Evolutionary conservation across 192 early-diverging fungal genomes (phyloP), one percentile per base, ranked within the genome.

Genomic region (Funneliformis geosporum): DNA sequence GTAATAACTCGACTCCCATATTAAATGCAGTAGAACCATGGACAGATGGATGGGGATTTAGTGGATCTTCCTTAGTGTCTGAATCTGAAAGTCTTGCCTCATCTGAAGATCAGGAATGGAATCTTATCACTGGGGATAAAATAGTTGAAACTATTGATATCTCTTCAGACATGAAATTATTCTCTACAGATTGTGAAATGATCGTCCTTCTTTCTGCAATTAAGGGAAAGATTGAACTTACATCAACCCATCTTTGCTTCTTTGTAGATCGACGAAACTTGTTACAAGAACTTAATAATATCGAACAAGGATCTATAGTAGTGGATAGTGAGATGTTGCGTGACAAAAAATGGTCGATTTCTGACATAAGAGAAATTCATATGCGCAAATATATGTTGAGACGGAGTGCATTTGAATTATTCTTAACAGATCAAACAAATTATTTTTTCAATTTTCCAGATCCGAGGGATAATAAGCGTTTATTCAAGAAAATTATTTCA

Each of bases 391-490:
- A 79, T 70, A 39, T 79, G 40, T 61, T 79, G 12, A 79, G 38
- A 70, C 5, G 50, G 40, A 79, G 77, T 79, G 77, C 77, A 0
- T 18, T 79, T n/a, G 77, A 79, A 70, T 40, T 79, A 39, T 79
- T 79, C 42, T 40, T 79, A 14, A 79, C 67, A 2, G 77, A 79
- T 79, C 67, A 69, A 69, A 79, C 77, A 14, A 79, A 79, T 70
- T 79, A 79, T 60, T 79, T 79, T 66, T 79, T 79, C 43, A 79
- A 79, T 55, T 79, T 79, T 27, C 33, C 67, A 11, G 67, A 79
- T 5, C 47, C 50, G 0, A 79, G 23, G 21, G 67, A 79, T 43
- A 16, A 67, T 27, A 59, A 7, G 14, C 39, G 11, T 14, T 25
- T 79, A 60, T 42, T 40, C 7, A 11, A 16, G 14, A 79, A 79